A percentile compares a stretch with the other conserved stretches of the same genome.
These are phyloP conservation scores for Rhodamnia rubescens DNA, from an alignment of 345 rosid species.

Conservation along the genomic window DNA sequence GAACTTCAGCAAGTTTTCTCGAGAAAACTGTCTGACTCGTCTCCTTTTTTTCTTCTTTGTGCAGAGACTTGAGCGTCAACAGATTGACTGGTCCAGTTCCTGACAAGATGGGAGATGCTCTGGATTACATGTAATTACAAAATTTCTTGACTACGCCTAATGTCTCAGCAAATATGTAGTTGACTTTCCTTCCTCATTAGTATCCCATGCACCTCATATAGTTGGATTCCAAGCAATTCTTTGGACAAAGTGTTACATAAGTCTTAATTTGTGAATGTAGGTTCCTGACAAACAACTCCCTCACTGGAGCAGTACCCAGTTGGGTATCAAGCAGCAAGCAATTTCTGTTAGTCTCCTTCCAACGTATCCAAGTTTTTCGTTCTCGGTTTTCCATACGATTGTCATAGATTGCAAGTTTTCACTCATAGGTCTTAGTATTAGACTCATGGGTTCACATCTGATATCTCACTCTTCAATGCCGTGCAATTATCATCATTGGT, in stretches of 20 bases:
- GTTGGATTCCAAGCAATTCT: background rate
- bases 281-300: constrained; percentile 62
- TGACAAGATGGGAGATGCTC: background rate
- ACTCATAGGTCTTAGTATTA: background rate
- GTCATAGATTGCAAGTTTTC: background rate
- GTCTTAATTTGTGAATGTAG: constrained; percentile 15
- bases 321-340: constrained; percentile 23
- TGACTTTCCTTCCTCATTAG: background rate
- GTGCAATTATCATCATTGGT: background rate
- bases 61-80: constrained; percentile 79
- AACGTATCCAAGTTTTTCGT: background rate
- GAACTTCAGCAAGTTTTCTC: background rate
- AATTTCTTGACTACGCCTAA: background rate
- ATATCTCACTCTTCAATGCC: background rate
- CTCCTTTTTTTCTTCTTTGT: background rate
- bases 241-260: too few species aligned
- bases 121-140: constrained; percentile 34
- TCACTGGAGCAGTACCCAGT: constrained; percentile 45
- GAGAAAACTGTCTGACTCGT: background rate
- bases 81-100: constrained; percentile 49
- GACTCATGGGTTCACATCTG: background rate
- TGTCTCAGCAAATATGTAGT: background rate
- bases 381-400: background rate
- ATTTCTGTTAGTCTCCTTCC: constrained; percentile 24
- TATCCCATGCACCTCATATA: background rate